Evolutionary conservation across 352 stramenopile species (phyloP).

Genomic region (Phytophthora nicotianae): DNA sequence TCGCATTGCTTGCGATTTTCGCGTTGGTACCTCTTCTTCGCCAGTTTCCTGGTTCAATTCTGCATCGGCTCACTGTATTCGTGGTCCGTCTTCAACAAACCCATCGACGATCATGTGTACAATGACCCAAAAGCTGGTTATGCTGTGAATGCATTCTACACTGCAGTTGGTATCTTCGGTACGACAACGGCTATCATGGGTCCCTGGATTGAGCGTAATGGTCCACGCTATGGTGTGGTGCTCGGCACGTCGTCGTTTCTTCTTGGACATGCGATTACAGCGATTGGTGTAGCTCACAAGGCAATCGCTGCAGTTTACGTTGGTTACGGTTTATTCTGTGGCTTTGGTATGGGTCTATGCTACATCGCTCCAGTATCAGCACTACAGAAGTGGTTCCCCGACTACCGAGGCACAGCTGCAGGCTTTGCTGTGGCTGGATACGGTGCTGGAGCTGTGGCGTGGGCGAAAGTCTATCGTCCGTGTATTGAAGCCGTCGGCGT

Average conservation of each 20-base stretch:
- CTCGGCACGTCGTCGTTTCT: conserved; percentile 59
- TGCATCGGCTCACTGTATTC: conserved; percentile 75
- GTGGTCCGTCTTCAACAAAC: conserved; percentile 78
- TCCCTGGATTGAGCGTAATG: conserved; percentile 73
- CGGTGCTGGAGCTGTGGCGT: conserved; percentile 62
- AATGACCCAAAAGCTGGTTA: conserved; percentile 44
- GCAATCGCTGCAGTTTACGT: conserved; percentile 54
- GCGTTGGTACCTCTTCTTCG: conserved; percentile 71
- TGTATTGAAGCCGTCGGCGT: conserved; percentile 54
- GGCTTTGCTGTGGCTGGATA: conserved; percentile 73
- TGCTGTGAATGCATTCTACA: conserved; percentile 77
- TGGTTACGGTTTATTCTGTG: conserved; percentile 67
- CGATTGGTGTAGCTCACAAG: conserved; percentile 53
- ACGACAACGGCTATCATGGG: conserved; percentile 70
- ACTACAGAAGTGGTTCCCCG: conserved; percentile 78
- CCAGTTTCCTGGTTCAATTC: conserved; percentile 70
- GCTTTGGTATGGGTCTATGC: conserved; percentile 72
- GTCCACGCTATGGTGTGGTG: conserved; percentile 53
- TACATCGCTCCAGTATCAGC: conserved; percentile 77
- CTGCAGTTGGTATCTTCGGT: conserved; percentile 63
- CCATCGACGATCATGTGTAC: conserved; percentile 59
- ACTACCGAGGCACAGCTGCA: conserved; percentile 67
- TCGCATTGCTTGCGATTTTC: conserved; percentile 47
- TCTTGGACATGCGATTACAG: conserved; percentile 47
- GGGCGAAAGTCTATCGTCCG: conserved; percentile 67